Conservation (phyloP, 441 rosid species). For the Brassica hybrid region DNA sequence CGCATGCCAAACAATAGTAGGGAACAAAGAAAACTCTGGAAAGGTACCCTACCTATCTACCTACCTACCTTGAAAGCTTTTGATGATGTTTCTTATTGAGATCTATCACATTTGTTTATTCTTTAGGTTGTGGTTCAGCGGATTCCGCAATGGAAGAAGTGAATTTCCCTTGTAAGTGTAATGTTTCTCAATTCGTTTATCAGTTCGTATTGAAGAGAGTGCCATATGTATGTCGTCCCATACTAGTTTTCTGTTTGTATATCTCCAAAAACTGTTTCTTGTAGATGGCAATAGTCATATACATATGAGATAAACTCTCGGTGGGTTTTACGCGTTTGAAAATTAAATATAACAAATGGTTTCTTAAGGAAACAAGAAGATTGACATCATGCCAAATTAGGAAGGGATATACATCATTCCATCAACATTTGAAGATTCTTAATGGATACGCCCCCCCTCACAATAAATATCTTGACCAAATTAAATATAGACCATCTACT, state of each 20-base stretch:
- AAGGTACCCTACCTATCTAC: background rate
- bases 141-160: constrained; percentile 92
- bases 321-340: background rate
- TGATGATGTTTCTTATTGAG: constrained; percentile 20
- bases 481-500: background rate
- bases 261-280: constrained; percentile 43
- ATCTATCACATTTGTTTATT: constrained; percentile 23
- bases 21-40: constrained; percentile 6
- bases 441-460: background rate
- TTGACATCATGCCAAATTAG: background rate
- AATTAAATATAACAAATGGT: background rate
- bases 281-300: background rate
- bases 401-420: constrained; percentile 5
- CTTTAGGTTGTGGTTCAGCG: constrained; percentile 81
- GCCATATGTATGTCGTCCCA: constrained; percentile 3
- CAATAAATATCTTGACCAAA: background rate
- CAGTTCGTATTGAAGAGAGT: background rate
- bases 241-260: constrained; percentile 47
- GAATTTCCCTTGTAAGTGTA: constrained; percentile 18
- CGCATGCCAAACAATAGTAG: background rate
- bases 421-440: background rate
- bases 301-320: no score
- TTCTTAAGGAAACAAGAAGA: background rate
- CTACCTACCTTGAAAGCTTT: background rate
- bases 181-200: background rate